Evolutionary conservation across 225 moss, liverwort and hornwort species (phyloP), one percentile per base, ranked within the genome.

Genomic region (Polytrichum commune): DNA sequence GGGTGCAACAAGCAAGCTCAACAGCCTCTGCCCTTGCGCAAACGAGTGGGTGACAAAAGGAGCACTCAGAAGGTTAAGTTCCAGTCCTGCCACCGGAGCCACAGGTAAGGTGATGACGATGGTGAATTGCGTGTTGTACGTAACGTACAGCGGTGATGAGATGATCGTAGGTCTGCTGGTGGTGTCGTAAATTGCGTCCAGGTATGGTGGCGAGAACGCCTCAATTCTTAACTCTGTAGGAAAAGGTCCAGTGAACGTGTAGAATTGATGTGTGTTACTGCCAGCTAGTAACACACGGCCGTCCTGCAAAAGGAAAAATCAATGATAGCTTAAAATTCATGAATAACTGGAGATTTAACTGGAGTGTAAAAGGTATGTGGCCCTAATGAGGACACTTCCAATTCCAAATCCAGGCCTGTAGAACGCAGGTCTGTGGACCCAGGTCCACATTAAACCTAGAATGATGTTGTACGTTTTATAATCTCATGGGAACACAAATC

Each of bases 181-280:
- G 9, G 6, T 0, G 26, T 70, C 73, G 19, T 77, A 32, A 1
- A 64, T 1, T 1, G 83, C 1, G 28, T 32, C 65, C 53, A 92
- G 76, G 27, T 95, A 95, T 0, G 69, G 77, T 7, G 95, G 95
- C 22, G 87, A 86, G 66, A 89, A 95, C n/a, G 84, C 81, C 56
- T 95, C 95, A 66, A 95, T 23, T 29, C 91, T 72, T 18, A 95
- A 78, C 80, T 95, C 92, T 4, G 95, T 95, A 0, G 89, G 87
- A n/a, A 77, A 93, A 0, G 61, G 66, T 6, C 33, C 65, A 20
- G 74, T 60, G 25, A 91, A 88, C 8, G 69, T 63, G 69, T 90
- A 90, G 27, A 85, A 88, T 33, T 88, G 90, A 61, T 90, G 81
- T 0, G 90, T 80, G 53, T 90, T 90, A 60, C 90, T 88, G 35